Evolutionary conservation across 2,329 filamentous ascomycete genomes (phyloP).

Genomic region (Elsinoe australis): DNA sequence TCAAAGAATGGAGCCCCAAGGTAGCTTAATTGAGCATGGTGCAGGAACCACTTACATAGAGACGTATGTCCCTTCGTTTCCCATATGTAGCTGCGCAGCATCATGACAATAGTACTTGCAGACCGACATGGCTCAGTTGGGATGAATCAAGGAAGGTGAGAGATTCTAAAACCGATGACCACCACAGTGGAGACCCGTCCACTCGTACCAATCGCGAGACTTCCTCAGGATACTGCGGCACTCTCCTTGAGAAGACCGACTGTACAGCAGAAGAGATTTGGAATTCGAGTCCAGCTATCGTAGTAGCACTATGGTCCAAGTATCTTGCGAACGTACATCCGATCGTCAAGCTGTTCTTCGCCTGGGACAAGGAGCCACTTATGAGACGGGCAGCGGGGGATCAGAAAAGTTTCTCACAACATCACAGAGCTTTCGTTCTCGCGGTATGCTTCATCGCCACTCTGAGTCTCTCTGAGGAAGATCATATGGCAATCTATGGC

Average conservation of each 20-base stretch:
- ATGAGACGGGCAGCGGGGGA: neutral
- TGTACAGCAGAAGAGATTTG: neutral
- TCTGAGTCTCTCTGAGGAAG: slow-evolving; percentile 17
- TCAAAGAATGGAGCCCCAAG: neutral
- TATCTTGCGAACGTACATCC: slow-evolving; percentile 16
- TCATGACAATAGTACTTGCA: neutral
- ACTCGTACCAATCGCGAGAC: neutral
- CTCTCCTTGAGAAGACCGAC: neutral
- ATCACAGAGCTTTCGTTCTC: slow-evolving; percentile 8
- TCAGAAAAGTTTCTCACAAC: neutral
- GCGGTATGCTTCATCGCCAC: slow-evolving; percentile 14
- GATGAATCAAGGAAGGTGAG: slow-evolving; percentile 3
- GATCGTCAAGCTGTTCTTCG: slow-evolving; percentile 16
- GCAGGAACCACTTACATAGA: slow-evolving; percentile 9
- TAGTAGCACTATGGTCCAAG: slow-evolving; percentile 12
- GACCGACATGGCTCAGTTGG: slow-evolving; percentile 8
- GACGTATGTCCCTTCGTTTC: neutral
- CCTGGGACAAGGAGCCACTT: slow-evolving; percentile 3
- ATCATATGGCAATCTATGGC: neutral
- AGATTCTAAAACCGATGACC: neutral
- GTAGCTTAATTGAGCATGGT: neutral
- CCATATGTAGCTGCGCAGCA: neutral
- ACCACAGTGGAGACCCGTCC: neutral
- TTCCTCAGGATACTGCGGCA: neutral
- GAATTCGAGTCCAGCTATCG: neutral